Base-by-base conservation (phyloP, 805 yeast genomes). In the fission yeast (Schizosaccharomyces pombe) region DNA sequence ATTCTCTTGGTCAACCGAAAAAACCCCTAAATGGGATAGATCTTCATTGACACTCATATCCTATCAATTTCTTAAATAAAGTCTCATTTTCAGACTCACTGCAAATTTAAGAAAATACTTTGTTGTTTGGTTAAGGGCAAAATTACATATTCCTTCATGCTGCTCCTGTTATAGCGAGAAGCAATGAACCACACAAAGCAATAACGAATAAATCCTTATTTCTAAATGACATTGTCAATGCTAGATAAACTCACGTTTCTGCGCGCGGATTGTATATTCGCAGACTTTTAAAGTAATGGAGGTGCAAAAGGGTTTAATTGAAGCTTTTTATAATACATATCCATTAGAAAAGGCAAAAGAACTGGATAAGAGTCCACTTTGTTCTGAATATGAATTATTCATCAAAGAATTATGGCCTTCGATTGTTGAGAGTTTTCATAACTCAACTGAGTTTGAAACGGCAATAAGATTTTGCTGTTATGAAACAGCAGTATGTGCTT, bases 1-100 rank as follows among this genome's bases (percentile, higher is more conserved):
- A 6, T 79, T 78, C 54, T 75, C 78, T 64, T 91, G 97, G 60
- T 83, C 86, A 56, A 85, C 78, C 2, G 85, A 69, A 60, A 71
- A 71, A 30, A 83, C 78, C 0, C 77, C 79, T 22, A 76, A 49
- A 5, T 49, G 33, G 30, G 12, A 22, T 24, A 43, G 26, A 6
- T 43, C 49, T 30, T 43, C 16, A 22, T 19, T 22, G 19, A n/a
- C 19, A 5, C 14, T 30, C 49, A 43, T 37, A 14, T 37, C 22
- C 43, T 19, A 4, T 8, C 22, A 14, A 5, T 16, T 37, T 8
- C 19, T 37, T 8, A 16, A 37, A 9, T 37, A 37, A 14, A 14
- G 43, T 8, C n/a, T 37, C 43, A 37, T 37, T 37, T n/a, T n/a
- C n/a, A n/a, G n/a, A n/a, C n/a, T 19, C 22, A n/a, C 5, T 37